Percentiles rank a stretch among this genome's conserved stretches.
Conservation (phyloP, 2,329 filamentous ascomycete genomes). For the Emergomyces africanus region DNA sequence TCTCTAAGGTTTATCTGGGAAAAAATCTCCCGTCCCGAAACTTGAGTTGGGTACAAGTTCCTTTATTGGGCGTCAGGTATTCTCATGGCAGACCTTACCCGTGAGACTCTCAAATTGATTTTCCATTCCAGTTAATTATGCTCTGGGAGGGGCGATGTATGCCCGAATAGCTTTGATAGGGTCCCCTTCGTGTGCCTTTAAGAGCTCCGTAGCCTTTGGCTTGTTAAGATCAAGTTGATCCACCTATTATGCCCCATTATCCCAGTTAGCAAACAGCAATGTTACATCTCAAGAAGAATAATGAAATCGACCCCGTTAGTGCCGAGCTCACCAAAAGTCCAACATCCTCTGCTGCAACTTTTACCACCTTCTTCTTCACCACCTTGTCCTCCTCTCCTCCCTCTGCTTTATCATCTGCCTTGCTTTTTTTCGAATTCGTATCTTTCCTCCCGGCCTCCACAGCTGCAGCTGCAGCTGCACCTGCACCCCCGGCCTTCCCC, state of each 20-base stretch:
- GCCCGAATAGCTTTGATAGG: slow-evolving; percentile 28
- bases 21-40: not conserved
- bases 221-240: slow-evolving; percentile 36
- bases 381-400: slow-evolving; percentile 13
- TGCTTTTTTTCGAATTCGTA: slow-evolving; percentile 15
- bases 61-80: not conserved
- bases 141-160: slow-evolving; percentile 22
- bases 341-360: slow-evolving; percentile 35
- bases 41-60: not conserved
- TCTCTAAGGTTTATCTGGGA: not conserved
- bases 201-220: slow-evolving; percentile 34
- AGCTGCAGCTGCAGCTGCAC: slow-evolving; percentile 8
- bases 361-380: slow-evolving; percentile 31
- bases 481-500: slow-evolving; percentile 14
- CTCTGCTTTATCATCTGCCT: not conserved
- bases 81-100: not conserved
- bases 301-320: not conserved
- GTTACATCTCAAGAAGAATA: not conserved
- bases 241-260: slow-evolving; percentile 18
- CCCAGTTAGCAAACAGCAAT: slow-evolving; percentile 1
- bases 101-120: not conserved
- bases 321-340: slow-evolving; percentile 30
- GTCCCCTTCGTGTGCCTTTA: slow-evolving; percentile 35
- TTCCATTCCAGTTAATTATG: not conserved
- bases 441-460: slow-evolving; percentile 12